Conservation (phyloP, 2,329 filamentous ascomycete genomes). For the Paracoccidioides lutzii region DNA sequence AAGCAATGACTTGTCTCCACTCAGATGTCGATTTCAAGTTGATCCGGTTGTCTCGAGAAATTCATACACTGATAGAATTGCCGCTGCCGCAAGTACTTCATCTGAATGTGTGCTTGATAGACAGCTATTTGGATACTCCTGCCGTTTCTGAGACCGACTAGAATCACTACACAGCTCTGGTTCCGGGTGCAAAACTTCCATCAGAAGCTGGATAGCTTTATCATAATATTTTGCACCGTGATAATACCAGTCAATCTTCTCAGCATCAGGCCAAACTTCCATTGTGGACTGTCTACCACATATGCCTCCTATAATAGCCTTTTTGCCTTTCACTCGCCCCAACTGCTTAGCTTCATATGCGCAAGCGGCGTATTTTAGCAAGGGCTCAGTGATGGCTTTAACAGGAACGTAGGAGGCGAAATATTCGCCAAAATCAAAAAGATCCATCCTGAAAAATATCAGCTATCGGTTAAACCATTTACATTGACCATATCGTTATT, state of each 20-base stretch:
- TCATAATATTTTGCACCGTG: slow-evolving; percentile 52
- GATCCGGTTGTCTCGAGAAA: slow-evolving; percentile 52
- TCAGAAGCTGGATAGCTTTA: slow-evolving; percentile 45
- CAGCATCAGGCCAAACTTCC: slow-evolving; percentile 40
- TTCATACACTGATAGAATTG: slow-evolving; percentile 55
- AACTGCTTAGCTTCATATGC: slow-evolving; percentile 51
- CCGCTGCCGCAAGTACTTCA: slow-evolving; percentile 51
- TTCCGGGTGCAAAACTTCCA: slow-evolving; percentile 32
- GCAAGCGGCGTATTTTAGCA: slow-evolving; percentile 42
- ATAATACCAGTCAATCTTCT: slow-evolving; percentile 45
- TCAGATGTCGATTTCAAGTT: slow-evolving; percentile 52
- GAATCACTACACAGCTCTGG: slow-evolving; percentile 24
- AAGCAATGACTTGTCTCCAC: slow-evolving; percentile 51
- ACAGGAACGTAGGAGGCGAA: slow-evolving; percentile 49
- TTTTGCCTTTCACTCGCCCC: slow-evolving; percentile 40
- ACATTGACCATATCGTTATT: not conserved
- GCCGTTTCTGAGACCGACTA: slow-evolving; percentile 33
- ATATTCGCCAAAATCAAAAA: slow-evolving; percentile 41
- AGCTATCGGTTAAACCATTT: not conserved
- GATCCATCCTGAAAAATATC: slow-evolving; percentile 27
- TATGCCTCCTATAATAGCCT: slow-evolving; percentile 38
- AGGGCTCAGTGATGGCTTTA: slow-evolving; percentile 38
- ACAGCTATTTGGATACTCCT: slow-evolving; percentile 33
- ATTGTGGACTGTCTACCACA: slow-evolving; percentile 36
- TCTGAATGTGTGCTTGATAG: slow-evolving; percentile 35